Evolutionary conservation across 2,329 filamentous ascomycete species (phyloP).

Genomic region (Paraphoma chrysanthemicola): DNA sequence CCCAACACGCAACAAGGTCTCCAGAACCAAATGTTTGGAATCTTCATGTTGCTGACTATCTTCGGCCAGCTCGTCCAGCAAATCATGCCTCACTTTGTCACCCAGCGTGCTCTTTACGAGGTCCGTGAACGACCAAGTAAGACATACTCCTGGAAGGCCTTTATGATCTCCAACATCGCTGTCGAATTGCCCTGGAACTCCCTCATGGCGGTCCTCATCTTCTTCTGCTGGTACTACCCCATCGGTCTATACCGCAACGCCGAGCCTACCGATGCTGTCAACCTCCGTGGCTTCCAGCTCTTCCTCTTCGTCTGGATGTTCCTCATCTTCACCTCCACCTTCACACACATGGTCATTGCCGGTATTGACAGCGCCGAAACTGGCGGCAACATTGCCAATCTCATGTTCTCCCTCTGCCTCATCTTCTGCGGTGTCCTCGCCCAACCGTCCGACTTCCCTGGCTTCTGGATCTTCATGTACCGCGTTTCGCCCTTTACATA

Average conservation of each 20-base stretch:
- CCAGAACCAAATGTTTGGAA: slow-evolving; percentile 85
- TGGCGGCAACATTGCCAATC: slow-evolving; percentile 76
- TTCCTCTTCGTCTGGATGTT: slow-evolving; percentile 79
- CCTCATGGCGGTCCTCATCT: slow-evolving; percentile 78
- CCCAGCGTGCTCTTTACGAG: slow-evolving; percentile 82
- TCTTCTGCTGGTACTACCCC: slow-evolving; percentile 84
- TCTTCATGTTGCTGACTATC: slow-evolving; percentile 82
- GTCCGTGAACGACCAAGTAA: slow-evolving; percentile 84
- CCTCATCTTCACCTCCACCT: slow-evolving; percentile 81
- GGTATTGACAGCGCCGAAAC: slow-evolving; percentile 77
- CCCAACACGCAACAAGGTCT: slow-evolving; percentile 77
- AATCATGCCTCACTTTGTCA: slow-evolving; percentile 86
- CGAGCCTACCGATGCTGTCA: slow-evolving; percentile 63
- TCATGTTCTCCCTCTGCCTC: slow-evolving; percentile 75
- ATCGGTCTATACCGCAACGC: slow-evolving; percentile 79
- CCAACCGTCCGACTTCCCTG: slow-evolving; percentile 66
- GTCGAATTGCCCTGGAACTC: slow-evolving; percentile 88
- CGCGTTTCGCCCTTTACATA: slow-evolving; percentile 84
- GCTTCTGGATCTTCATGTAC: slow-evolving; percentile 88
- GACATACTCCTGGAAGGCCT: slow-evolving; percentile 84
- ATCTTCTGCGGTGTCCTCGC: slow-evolving; percentile 80
- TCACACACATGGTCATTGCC: slow-evolving; percentile 79
- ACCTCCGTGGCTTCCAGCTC: slow-evolving; percentile 77
- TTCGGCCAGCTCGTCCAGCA: slow-evolving; percentile 82
- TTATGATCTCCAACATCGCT: slow-evolving; percentile 82